Percentiles rank a stretch among this genome's conserved stretches.
Evolutionary conservation across 2,329 filamentous ascomycete species (phyloP).

Genomic region (Colletotrichum spinosum): DNA sequence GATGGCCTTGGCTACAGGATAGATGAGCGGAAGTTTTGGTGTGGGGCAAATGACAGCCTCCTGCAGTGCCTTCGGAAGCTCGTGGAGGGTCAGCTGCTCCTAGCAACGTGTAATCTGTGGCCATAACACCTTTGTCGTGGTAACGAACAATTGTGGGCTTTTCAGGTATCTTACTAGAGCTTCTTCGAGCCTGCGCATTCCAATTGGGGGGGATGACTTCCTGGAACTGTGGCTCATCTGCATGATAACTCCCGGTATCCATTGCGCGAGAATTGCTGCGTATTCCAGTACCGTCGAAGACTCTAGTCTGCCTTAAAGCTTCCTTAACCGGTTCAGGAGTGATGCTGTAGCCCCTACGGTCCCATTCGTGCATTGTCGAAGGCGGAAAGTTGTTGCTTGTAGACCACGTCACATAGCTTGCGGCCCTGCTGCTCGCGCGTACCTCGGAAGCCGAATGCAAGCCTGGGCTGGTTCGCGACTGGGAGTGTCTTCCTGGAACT

Average conservation of each 20-base stretch:
- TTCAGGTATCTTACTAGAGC: too few relatives aligned
- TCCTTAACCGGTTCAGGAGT: constrained; percentile 23
- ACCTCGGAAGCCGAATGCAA: not conserved
- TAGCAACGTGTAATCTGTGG: not conserved
- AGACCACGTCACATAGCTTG: constrained; percentile 41
- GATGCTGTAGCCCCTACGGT: constrained; percentile 1
- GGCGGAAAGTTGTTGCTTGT: constrained; percentile 29
- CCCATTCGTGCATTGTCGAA: not conserved
- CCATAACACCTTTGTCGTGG: constrained; percentile 38
- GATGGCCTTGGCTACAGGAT: too few relatives aligned
- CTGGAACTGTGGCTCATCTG: not conserved
- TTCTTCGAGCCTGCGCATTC: too few relatives aligned
- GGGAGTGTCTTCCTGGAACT: not conserved
- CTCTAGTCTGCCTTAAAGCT: constrained; percentile 22
- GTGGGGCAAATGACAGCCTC: not conserved
- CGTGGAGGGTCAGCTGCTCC: not conserved
- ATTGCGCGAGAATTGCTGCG: not conserved
- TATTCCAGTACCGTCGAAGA: constrained; percentile 17
- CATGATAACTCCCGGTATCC: not conserved
- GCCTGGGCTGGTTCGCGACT: not conserved
- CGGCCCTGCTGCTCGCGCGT: constrained; percentile 27
- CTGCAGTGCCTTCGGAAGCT: constrained; percentile 34
- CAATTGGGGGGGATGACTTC: too few relatives aligned
- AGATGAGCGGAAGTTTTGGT: too few relatives aligned
- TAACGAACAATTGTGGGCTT: constrained; percentile 35